Base-by-base conservation (phyloP, 140 eudicot species). In the Stevia rebaudiana region DNA sequence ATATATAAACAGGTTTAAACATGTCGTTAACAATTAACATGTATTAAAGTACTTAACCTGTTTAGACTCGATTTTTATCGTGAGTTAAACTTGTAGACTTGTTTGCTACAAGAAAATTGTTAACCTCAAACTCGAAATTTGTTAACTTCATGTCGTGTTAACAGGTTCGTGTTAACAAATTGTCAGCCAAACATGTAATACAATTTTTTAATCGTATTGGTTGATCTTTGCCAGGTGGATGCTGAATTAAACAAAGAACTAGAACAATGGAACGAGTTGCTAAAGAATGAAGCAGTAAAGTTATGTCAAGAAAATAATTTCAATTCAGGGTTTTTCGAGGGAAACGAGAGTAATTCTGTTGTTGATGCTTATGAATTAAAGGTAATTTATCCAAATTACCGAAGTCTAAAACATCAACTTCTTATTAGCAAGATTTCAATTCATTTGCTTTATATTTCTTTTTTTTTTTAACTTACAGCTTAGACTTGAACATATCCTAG, bases 311-410 rank as follows among this genome's bases (percentile, higher is more conserved):
- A 92, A 56, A 85, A 85, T 68, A 92, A 92, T 80, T 92, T 92
- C 61, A 81, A 48, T 71, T 83, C 90, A 15, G 99, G 99, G 11
- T 92, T 92, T 73, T 92, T 92, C 51, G 97, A 88, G 70, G 94
- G 97, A 53, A 85, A 82, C 58, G 99, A 92, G 63, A 81, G 77
- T 67, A 85, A 80, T 72, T 78, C 53, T 74, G 95, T 83, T 60
- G 89, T 88, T 76, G 99, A 92, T 81, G 95, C 99, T 63, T 88
- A 83, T 49, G 99, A 92, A 78, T 66, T 92, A 61, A 92, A 88
- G 92, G 99, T 88, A 80, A 42, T 30, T 9, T 13, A 2, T 67
- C 66, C 66, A 65, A 72, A 63, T 23, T 61, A 55, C 61, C 28
- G n/a, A n/a, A n/a, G n/a, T n/a, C n/a, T n/a, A 16, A 33, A 57